These are phyloP conservation scores for Platanus orientalis DNA, from an alignment of 164 flowering plant genomes.

Conservation along the genomic window DNA sequence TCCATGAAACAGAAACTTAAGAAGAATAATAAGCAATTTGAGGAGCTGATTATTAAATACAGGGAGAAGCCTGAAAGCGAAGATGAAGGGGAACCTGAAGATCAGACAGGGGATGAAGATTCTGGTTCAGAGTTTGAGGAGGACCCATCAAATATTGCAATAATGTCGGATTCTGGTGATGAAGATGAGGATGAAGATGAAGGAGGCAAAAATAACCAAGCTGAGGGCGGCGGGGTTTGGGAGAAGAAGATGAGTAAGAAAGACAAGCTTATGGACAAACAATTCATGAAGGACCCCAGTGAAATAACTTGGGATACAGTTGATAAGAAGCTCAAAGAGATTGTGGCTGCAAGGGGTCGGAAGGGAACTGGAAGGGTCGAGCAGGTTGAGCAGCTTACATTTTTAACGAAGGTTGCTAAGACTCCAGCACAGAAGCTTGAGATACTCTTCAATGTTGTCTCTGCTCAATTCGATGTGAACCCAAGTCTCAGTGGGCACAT, in stretches of 20 bases:
- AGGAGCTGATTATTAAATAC: constrained; percentile 60
- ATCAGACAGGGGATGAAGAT: constrained; percentile 34
- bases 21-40: constrained; percentile 86
- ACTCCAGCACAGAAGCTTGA: constrained; percentile 99
- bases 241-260: constrained; percentile 64
- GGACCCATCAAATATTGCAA: constrained; percentile 24
- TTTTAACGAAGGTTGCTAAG: constrained; percentile 79
- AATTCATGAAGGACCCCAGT: constrained; percentile 74
- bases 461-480: constrained; percentile 95
- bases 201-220: constrained; percentile 16
- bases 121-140: constrained; percentile 43
- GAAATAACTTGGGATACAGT: constrained; percentile 85
- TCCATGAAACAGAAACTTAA: constrained; percentile 91
- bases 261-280: constrained; percentile 74
- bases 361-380: constrained; percentile 96
- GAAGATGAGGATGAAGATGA: constrained; percentile 26
- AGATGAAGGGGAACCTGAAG: constrained; percentile 41
- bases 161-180: constrained; percentile 20
- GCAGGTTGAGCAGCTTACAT: constrained; percentile 91
- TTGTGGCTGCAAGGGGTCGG: constrained; percentile 80
- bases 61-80: constrained; percentile 76
- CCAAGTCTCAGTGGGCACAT: constrained; percentile 85
- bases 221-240: constrained; percentile 43
- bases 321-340: constrained; percentile 77
- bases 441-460: constrained; percentile 78